Percentiles rank a stretch among this genome's conserved stretches.
Conservation (phyloP, 2,329 filamentous ascomycete genomes). For the Xylaria sp. region DNA sequence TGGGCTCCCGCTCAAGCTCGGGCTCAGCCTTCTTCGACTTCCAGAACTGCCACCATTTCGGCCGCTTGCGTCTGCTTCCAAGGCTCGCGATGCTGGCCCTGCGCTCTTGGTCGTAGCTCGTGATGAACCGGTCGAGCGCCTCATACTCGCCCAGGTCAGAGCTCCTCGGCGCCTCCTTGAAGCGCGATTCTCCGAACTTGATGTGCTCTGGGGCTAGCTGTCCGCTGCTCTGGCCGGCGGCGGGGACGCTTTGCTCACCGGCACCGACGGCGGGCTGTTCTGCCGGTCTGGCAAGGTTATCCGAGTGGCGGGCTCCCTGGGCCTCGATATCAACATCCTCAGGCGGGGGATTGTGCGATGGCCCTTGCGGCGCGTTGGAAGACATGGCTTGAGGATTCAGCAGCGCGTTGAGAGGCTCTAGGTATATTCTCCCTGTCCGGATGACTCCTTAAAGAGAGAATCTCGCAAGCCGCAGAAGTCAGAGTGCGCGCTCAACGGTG, state of each 20-base stretch:
- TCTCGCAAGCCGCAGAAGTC: too few species aligned
- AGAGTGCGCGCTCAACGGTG: too few species aligned
- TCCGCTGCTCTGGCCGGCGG: background rate
- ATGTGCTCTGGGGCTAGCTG: constrained; percentile 24
- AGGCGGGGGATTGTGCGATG: constrained; percentile 11
- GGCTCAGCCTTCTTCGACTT: constrained; percentile 40
- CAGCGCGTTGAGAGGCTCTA: background rate
- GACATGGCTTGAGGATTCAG: constrained; percentile 22
- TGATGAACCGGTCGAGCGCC: constrained; percentile 39
- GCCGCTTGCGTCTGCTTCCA: constrained; percentile 43
- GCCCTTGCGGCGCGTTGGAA: constrained; percentile 23
- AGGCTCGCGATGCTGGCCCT: constrained; percentile 28
- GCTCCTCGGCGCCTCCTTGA: constrained; percentile 21
- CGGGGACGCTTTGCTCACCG: background rate
- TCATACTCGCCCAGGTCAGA: constrained; percentile 38
- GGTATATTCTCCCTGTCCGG: too few species aligned
- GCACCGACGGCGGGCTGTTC: constrained; percentile 1
- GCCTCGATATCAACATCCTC: constrained; percentile 32
- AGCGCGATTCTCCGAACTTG: constrained; percentile 28
- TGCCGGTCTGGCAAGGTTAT: constrained; percentile 7
- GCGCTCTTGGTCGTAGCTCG: constrained; percentile 34
- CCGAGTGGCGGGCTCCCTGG: constrained; percentile 24
- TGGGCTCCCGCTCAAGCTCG: constrained; percentile 41
- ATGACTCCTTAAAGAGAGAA: too few species aligned
- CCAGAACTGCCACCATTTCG: constrained; percentile 64